phyloP scores from a whole-genome alignment of 2,329 filamentous ascomycete species.

The Epichloe hybrida region DNA sequence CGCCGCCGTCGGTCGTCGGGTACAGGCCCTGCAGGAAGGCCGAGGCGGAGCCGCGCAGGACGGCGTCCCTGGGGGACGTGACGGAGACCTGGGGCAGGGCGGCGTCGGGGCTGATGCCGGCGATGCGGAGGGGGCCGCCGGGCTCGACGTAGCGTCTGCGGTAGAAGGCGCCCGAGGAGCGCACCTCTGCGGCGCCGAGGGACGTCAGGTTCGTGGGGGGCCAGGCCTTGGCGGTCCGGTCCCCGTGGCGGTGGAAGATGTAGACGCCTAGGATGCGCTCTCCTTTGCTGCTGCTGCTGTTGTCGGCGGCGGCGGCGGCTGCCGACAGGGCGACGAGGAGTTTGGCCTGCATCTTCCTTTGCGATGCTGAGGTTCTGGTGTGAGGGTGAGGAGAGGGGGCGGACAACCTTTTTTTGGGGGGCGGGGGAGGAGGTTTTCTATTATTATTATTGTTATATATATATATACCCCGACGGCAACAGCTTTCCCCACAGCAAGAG shows the following conservation, averaged over 20 bases:
- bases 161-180: conserved; percentile 60
- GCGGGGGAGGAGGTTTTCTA: too few relatives aligned
- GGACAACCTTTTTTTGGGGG: too few relatives aligned
- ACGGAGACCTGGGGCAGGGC: conserved; percentile 50
- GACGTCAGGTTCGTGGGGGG: conserved; percentile 61
- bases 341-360: conserved; percentile 24
- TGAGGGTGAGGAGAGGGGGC: neutral
- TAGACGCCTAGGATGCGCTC: conserved; percentile 72
- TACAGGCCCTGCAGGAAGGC: conserved; percentile 68
- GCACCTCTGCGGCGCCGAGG: conserved; percentile 66
- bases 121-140: conserved; percentile 43
- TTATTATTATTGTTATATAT: too few relatives aligned
- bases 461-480: neutral
- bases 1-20: too few relatives aligned
- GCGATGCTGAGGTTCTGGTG: neutral
- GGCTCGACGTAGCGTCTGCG: conserved; percentile 59
- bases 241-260: conserved; percentile 82
- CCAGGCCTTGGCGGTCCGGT: conserved; percentile 67
- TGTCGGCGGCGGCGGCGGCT: conserved; percentile 19
- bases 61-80: conserved; percentile 56
- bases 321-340: conserved; percentile 18
- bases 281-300: conserved; percentile 4
- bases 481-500: neutral
- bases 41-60: conserved; percentile 67
- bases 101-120: conserved; percentile 49